These are phyloP conservation scores for Cryphonectria carpinicola DNA, from an alignment of 2,329 filamentous ascomycete genomes.

Conservation along the genomic window DNA sequence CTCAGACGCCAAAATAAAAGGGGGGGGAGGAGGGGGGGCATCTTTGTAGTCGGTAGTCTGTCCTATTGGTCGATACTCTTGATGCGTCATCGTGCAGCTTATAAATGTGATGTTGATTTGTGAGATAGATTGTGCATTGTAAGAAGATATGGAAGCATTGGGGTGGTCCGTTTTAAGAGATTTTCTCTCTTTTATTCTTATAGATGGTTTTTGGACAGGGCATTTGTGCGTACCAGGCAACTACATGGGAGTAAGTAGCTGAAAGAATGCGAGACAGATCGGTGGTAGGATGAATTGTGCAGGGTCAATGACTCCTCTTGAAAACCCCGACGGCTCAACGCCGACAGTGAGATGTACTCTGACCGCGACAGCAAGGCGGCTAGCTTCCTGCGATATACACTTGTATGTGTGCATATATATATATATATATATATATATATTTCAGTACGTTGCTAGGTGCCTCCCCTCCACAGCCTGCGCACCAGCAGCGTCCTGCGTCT, in stretches of 20 bases:
- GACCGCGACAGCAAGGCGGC: not conserved
- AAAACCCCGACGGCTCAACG: not conserved
- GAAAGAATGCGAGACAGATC: not conserved
- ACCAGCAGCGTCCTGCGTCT: not conserved
- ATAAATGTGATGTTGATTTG: constrained; percentile 18
- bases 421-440: no score
- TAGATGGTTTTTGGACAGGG: no score
- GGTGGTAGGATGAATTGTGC: no score
- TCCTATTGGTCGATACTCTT: constrained; percentile 12
- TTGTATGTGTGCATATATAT: no score
- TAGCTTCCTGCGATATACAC: no score
- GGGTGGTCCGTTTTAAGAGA: not conserved
- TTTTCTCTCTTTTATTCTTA: no score
- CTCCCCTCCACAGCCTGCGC: not conserved
- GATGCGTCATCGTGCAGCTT: constrained; percentile 24
- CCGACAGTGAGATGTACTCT: not conserved
- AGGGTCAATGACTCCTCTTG: not conserved
- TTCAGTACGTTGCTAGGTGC: not conserved
- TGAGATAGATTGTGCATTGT: not conserved
- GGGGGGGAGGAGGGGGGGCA: not conserved
- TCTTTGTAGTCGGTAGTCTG: not conserved
- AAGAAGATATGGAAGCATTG: not conserved
- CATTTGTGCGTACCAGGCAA: no score
- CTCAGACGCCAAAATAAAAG: not conserved
- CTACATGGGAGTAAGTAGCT: not conserved